Evolutionary conservation across 495 filamentous ascomycete species (phyloP).

Genomic region (Neurospora sp.): DNA sequence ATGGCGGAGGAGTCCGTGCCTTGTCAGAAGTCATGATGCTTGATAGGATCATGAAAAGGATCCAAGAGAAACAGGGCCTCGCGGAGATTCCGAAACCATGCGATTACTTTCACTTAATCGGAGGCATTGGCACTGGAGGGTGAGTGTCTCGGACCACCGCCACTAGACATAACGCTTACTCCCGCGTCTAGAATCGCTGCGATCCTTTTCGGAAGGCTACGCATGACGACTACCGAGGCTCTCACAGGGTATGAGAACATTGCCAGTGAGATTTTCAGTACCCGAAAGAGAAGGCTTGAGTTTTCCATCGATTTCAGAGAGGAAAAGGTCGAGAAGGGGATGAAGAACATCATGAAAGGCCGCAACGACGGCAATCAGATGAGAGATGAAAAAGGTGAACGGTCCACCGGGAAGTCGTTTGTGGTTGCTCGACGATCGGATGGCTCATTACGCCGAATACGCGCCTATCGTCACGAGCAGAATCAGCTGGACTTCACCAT

Average conservation of each 20-base stretch:
- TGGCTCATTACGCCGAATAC: not conserved
- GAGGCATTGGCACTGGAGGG: slow-evolving; percentile 32
- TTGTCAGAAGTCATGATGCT: slow-evolving; percentile 26
- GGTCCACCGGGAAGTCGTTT: not conserved
- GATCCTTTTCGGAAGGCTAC: slow-evolving; percentile 25
- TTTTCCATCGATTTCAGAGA: not conserved
- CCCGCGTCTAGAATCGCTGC: slow-evolving; percentile 17
- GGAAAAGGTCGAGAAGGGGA: not conserved
- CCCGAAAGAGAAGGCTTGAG: not conserved
- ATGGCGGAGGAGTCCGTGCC: slow-evolving; percentile 30
- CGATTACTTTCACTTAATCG: slow-evolving; percentile 30
- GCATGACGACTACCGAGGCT: slow-evolving; percentile 9
- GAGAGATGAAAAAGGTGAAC: not conserved
- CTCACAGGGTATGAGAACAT: not conserved
- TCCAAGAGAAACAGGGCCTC: slow-evolving; percentile 11
- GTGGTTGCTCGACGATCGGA: not conserved
- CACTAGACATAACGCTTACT: not conserved
- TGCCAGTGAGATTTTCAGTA: not conserved
- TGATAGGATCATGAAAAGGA: slow-evolving; percentile 20
- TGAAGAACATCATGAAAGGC: not conserved
- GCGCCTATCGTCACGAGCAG: not conserved
- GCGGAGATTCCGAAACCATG: slow-evolving; percentile 21
- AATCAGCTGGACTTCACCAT: not conserved
- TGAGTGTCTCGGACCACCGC: slow-evolving; percentile 1
- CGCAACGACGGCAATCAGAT: not conserved